Base-by-base conservation (phyloP, 2,329 filamentous ascomycete genomes). In the Alternaria gansuensis region DNA sequence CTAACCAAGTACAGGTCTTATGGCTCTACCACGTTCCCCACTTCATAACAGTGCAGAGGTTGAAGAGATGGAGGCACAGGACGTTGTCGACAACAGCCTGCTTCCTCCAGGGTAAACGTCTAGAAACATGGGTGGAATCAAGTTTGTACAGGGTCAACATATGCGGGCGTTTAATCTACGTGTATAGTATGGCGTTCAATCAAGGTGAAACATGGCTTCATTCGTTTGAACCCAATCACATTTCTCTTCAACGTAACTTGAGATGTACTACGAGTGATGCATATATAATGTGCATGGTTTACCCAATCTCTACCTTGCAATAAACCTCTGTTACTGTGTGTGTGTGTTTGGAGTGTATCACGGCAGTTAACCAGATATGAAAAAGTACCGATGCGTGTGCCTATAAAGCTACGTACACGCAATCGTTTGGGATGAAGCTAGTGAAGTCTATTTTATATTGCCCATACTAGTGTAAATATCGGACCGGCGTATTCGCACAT, bases 21-120 rank as follows among this genome's bases (percentile, higher is more conserved):
- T 98, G 94, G 95, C 95, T 46, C 84, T 99, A 66, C 95, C 95
- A 57, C 90, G 95, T 67, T 97, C 95, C 34, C 95, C 95, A 37
- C 87, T 99, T 45, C 87, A 91, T 63, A 90, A 87, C 58, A 85
- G 87, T 24, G 86, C 85, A 53, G 92, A 94, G 65, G 87, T 92
- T 60, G 77, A 88, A 10, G 84, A 89, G 66, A 97, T 95, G 83
- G 94, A 98, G 59, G 92, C 94, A 7, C 91, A 95, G 70, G 95
- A 99, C 68, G 87, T 97, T 77, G 94, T 99, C 52, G 95, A 99
- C 79, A 91, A 90, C 66, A 97, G 93, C 85, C 88, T 93, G 76
- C 87, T 99, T 46, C 95, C 95, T 65, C 95, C 95, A 60, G 94
- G 95, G 77, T 98, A 85, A 82, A 28, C 26, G 29, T 48, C 11